Evolutionary conservation across 371 early-diverging fungal genomes (phyloP).

Genomic region (Mortierella sp.): DNA sequence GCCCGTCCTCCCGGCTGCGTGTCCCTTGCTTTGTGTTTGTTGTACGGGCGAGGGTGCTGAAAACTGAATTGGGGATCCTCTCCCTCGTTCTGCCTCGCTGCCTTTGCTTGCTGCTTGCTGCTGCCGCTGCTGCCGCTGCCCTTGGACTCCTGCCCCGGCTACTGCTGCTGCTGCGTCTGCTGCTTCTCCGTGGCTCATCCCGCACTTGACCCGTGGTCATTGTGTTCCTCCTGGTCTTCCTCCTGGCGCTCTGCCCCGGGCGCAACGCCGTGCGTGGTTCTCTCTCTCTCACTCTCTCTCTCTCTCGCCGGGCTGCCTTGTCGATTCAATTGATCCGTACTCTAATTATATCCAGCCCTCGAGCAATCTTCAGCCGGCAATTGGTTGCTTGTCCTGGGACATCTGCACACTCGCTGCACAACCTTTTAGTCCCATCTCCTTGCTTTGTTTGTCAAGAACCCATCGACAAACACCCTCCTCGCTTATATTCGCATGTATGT

Average conservation of each 20-base stretch:
- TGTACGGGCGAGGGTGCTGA: too few species aligned
- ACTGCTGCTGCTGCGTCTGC: background rate
- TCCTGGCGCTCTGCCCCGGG: too few species aligned
- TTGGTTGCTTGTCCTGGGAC: background rate
- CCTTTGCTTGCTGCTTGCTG: background rate
- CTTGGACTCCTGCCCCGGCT: background rate
- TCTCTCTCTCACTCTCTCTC: conserved; percentile 3
- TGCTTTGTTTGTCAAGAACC: background rate
- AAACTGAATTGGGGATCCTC: too few species aligned
- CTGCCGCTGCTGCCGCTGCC: conserved; percentile 1
- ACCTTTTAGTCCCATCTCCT: conserved; percentile 7
- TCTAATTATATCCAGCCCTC: conserved; percentile 7
- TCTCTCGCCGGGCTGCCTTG: background rate
- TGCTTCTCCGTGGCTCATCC: conserved; percentile 1
- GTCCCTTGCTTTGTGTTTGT: too few species aligned
- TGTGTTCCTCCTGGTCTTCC: too few species aligned
- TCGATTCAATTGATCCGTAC: background rate
- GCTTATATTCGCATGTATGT: background rate
- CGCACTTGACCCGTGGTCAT: too few species aligned
- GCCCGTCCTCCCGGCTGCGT: too few species aligned
- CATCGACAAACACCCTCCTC: background rate
- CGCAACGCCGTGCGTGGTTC: background rate
- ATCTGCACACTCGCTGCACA: background rate
- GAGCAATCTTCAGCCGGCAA: background rate
- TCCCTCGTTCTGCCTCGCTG: background rate